These are phyloP conservation scores for Diaporthe amygdali DNA, from an alignment of 2,329 filamentous ascomycete species.

Conservation along the genomic window DNA sequence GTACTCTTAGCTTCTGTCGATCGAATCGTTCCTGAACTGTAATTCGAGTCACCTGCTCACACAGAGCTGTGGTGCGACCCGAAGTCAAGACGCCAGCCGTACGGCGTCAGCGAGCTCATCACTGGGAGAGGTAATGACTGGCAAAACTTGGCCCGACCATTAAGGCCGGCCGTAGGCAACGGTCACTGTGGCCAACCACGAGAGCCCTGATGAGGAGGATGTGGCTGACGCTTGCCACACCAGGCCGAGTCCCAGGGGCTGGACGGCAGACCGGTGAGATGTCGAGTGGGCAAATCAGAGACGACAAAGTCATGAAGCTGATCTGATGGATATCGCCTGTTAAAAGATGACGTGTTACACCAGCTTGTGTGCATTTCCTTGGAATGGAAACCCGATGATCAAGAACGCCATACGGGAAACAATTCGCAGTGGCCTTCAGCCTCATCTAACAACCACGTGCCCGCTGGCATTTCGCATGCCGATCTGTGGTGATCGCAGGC, in stretches of 20 bases:
- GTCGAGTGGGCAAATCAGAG: background rate
- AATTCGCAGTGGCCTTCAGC: background rate
- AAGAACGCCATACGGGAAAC: background rate
- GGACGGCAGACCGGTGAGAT: background rate
- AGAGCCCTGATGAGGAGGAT: background rate
- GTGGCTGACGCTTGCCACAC: background rate
- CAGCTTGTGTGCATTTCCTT: background rate
- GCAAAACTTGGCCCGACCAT: background rate
- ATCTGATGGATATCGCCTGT: background rate
- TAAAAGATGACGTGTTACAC: background rate
- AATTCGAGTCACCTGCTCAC: slow-evolving; percentile 16
- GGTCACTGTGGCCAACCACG: background rate
- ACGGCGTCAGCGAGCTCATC: background rate
- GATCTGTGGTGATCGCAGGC: background rate
- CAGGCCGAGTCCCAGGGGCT: background rate
- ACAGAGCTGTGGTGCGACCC: slow-evolving; percentile 16
- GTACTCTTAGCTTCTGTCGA: background rate
- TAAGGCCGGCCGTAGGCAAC: background rate
- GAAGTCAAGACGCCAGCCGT: background rate
- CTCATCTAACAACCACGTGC: slow-evolving; percentile 6
- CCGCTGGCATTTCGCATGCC: background rate
- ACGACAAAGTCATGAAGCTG: background rate
- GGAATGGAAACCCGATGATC: background rate
- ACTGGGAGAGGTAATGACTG: background rate
- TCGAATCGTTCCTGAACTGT: background rate